These are phyloP conservation scores for Spinacia oleracea DNA, from an alignment of 179 eudicot genomes.

Conservation along the genomic window DNA sequence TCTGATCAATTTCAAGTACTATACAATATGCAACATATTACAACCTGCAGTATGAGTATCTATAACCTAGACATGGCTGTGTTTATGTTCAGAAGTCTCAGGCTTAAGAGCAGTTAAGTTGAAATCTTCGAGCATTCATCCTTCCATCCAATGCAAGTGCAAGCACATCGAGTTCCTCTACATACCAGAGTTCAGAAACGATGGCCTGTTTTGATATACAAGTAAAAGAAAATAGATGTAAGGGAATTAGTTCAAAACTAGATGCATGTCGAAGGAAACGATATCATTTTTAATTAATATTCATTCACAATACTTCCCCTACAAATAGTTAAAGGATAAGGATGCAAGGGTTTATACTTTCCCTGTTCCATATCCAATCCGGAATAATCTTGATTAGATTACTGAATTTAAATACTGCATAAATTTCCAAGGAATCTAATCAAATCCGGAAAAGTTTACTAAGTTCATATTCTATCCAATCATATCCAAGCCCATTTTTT, in stretches of 20 bases:
- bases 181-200: constrained; percentile 85
- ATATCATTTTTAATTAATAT: too few species aligned
- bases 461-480: neutral
- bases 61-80: neutral
- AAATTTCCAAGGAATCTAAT: neutral
- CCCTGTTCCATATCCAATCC: neutral
- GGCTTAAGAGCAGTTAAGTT: constrained; percentile 60
- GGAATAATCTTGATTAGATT: neutral
- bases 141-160: constrained; percentile 86
- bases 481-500: neutral
- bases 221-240: neutral
- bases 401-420: neutral
- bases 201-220: constrained; percentile 47
- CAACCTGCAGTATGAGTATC: neutral
- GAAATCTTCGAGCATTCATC: constrained; percentile 68
- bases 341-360: neutral
- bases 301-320: neutral
- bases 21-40: neutral
- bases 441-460: neutral
- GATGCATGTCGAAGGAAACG: neutral
- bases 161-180: constrained; percentile 83
- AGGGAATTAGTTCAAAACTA: neutral
- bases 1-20: neutral
- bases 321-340: neutral
- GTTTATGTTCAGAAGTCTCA: constrained; percentile 22